A percentile compares a stretch with the other conserved stretches of the same genome.
phyloP scores from a whole-genome alignment of 441 rosid species.

The Euphorbia celastroides region DNA sequence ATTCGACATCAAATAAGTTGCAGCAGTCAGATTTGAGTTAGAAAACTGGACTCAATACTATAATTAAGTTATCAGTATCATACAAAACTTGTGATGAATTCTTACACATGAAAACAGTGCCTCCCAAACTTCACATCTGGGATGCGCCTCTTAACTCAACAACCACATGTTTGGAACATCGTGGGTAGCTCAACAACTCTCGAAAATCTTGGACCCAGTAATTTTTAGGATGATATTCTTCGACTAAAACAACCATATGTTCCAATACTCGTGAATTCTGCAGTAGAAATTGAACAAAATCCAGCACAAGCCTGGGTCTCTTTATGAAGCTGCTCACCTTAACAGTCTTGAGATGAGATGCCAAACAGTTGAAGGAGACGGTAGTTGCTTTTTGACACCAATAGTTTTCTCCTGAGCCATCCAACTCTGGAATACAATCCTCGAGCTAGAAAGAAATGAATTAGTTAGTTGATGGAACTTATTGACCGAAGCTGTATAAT shows the following conservation, averaged over 20 bases:
- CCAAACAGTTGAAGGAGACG: too few relatives aligned
- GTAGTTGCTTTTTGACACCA: background rate
- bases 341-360: background rate
- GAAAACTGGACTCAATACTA: too few relatives aligned
- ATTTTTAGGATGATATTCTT: background rate
- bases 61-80: too few relatives aligned
- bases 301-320: background rate
- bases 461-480: background rate
- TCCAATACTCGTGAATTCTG: background rate
- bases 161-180: background rate
- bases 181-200: background rate
- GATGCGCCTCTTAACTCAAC: too few relatives aligned
- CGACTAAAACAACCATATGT: background rate
- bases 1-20: too few relatives aligned
- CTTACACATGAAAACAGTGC: too few relatives aligned
- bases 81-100: too few relatives aligned
- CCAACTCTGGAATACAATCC: too few relatives aligned
- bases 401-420: background rate
- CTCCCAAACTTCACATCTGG: too few relatives aligned
- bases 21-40: too few relatives aligned
- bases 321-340: background rate
- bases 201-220: background rate
- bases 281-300: background rate
- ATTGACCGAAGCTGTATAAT: too few relatives aligned
- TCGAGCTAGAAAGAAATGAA: too few relatives aligned